phyloP scores from a whole-genome alignment of 345 rosid species.

The Trapa incisa region DNA sequence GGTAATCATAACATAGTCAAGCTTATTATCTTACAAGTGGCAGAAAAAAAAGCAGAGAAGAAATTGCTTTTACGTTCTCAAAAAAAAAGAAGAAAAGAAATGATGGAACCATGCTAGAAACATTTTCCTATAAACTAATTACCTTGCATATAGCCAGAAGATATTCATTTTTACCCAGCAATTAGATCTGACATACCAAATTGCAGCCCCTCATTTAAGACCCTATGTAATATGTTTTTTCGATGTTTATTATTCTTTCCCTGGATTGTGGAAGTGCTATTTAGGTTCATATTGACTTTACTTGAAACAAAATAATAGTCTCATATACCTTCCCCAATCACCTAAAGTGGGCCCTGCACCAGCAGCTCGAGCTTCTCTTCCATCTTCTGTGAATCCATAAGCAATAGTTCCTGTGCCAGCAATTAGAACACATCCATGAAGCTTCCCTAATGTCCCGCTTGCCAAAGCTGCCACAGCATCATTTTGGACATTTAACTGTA shows the following conservation, averaged over 20 bases:
- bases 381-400: constrained; percentile 81
- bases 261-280: not conserved
- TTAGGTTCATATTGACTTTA: not conserved
- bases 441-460: constrained; percentile 90
- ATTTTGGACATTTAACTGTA: constrained; percentile 64
- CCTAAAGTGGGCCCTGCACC: constrained; percentile 94
- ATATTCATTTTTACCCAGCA: not conserved
- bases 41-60: not conserved
- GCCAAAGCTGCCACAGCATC: constrained; percentile 94
- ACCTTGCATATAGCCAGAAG: not conserved
- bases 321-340: constrained; percentile 83
- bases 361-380: constrained; percentile 83
- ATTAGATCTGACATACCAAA: too few species aligned
- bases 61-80: not conserved
- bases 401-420: constrained; percentile 94
- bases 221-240: too few species aligned
- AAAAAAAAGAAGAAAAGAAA: not conserved
- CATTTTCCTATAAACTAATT: not conserved
- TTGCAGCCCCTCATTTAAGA: too few species aligned
- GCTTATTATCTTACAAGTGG: not conserved
- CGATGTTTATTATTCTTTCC: not conserved
- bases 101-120: not conserved
- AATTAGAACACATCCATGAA: constrained; percentile 88
- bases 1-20: not conserved
- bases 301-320: not conserved